Evolutionary conservation across 768 basidiomycete species (phyloP).

Genomic region (Lactarius vividus): DNA sequence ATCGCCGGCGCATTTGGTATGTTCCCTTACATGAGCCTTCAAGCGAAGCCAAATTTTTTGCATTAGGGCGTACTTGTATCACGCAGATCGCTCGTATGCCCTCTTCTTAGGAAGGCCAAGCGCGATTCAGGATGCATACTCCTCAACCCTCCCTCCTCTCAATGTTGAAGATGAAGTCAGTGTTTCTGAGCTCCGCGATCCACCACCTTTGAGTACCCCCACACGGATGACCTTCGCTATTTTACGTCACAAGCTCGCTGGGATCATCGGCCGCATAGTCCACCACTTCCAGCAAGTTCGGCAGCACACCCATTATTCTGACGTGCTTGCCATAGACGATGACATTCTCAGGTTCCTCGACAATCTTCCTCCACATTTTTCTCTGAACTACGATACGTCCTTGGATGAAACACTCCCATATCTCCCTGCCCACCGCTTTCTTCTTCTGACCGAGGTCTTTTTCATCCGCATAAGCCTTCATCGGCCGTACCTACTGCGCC

Average conservation of each 20-base stretch:
- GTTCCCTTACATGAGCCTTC: slow-evolving; percentile 12
- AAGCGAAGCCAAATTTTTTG: slow-evolving; percentile 10
- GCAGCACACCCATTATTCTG: slow-evolving; percentile 74
- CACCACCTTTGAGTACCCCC: slow-evolving; percentile 62
- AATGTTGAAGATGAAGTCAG: slow-evolving; percentile 66
- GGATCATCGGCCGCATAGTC: slow-evolving; percentile 85
- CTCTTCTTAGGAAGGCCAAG: slow-evolving; percentile 88
- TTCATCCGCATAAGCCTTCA: slow-evolving; percentile 84
- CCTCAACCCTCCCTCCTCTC: slow-evolving; percentile 73
- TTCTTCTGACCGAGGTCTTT: slow-evolving; percentile 85
- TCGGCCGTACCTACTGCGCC: slow-evolving; percentile 83
- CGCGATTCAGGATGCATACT: slow-evolving; percentile 86
- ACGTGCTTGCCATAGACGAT: slow-evolving; percentile 79
- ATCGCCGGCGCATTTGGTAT: slow-evolving; percentile 87
- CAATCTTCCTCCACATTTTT: slow-evolving; percentile 74
- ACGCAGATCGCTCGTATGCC: slow-evolving; percentile 91
- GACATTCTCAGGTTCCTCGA: slow-evolving; percentile 76
- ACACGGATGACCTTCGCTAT: slow-evolving; percentile 88
- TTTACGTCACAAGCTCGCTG: slow-evolving; percentile 75
- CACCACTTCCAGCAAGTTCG: slow-evolving; percentile 91
- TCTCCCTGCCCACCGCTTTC: slow-evolving; percentile 81
- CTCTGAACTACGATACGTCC: slow-evolving; percentile 71
- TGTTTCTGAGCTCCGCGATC: slow-evolving; percentile 44
- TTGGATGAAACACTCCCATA: slow-evolving; percentile 64
- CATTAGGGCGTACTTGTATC: slow-evolving; percentile 82